Percentiles rank a stretch among this genome's conserved stretches.
Evolutionary conservation across 2,329 filamentous ascomycete genomes (phyloP).

Genomic region (Beauveria rudraprayagi): DNA sequence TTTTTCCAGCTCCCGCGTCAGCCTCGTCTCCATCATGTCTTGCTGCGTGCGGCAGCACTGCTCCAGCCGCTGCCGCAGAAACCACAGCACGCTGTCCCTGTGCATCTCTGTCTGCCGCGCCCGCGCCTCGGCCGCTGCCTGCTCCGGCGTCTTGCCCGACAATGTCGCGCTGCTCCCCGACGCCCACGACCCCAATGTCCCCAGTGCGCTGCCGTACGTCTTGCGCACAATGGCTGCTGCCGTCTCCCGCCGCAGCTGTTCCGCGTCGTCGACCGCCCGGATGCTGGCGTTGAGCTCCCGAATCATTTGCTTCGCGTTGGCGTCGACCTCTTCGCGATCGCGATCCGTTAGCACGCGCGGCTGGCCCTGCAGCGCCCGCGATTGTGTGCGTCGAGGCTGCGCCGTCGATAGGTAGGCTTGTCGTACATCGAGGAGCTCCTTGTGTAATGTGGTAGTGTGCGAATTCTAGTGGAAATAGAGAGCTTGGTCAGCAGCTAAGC

Average conservation of each 20-base stretch:
- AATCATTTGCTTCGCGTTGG: slow-evolving; percentile 76
- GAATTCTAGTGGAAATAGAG: slow-evolving; percentile 52
- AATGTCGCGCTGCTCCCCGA: slow-evolving; percentile 43
- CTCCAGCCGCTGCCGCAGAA: slow-evolving; percentile 66
- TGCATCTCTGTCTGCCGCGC: slow-evolving; percentile 60
- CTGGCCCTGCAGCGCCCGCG: slow-evolving; percentile 36
- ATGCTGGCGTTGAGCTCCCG: slow-evolving; percentile 80
- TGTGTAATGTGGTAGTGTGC: slow-evolving; percentile 72
- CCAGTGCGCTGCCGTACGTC: slow-evolving; percentile 58
- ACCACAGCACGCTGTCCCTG: slow-evolving; percentile 78
- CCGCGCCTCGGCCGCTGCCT: slow-evolving; percentile 62
- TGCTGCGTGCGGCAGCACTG: slow-evolving; percentile 71
- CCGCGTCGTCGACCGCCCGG: slow-evolving; percentile 69
- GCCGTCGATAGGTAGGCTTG: slow-evolving; percentile 85
- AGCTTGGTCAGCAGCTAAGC: neutral
- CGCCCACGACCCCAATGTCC: slow-evolving; percentile 56
- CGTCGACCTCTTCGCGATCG: slow-evolving; percentile 80
- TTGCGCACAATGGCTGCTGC: slow-evolving; percentile 61
- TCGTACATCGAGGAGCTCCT: slow-evolving; percentile 74
- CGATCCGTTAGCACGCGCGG: slow-evolving; percentile 61
- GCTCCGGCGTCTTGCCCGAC: slow-evolving; percentile 50
- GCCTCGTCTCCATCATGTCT: slow-evolving; percentile 84
- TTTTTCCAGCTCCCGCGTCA: slow-evolving; percentile 81
- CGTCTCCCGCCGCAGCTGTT: slow-evolving; percentile 72
- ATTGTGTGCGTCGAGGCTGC: slow-evolving; percentile 50